A percentile compares a stretch with the other conserved stretches of the same genome.
Conservation (phyloP, 2,329 filamentous ascomycete species). For the Berkeleyomyces basicola region DNA sequence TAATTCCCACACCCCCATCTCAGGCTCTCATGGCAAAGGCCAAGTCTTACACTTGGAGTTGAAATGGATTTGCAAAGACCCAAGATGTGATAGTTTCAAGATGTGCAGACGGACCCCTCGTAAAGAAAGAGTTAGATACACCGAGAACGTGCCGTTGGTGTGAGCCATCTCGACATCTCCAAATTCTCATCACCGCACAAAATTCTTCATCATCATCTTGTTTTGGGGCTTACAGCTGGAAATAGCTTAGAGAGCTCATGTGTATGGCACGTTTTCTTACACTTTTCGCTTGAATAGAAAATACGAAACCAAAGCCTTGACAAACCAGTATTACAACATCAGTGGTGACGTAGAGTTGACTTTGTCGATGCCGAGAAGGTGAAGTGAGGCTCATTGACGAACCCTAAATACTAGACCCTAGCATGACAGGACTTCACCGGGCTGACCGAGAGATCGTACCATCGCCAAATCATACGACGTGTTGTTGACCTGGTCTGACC, state of each 20-base stretch:
- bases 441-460: neutral
- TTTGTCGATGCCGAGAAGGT: neutral
- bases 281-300: neutral
- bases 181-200: neutral
- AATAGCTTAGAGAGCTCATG: no score
- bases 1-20: neutral
- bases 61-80: neutral
- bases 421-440: neutral
- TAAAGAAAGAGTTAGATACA: neutral
- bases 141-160: neutral
- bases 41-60: neutral
- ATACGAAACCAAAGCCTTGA: neutral
- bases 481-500: neutral
- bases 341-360: neutral
- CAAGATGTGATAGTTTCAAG: neutral
- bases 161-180: neutral
- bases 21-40: neutral
- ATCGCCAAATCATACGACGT: neutral
- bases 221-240: neutral
- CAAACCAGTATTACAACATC: neutral
- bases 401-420: neutral
- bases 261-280: neutral
- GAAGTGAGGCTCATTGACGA: neutral
- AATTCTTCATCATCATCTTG: neutral
- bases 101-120: neutral